Conservation (phyloP, 2,329 filamentous ascomycete genomes). For the Paecilomyces variotii region DNA sequence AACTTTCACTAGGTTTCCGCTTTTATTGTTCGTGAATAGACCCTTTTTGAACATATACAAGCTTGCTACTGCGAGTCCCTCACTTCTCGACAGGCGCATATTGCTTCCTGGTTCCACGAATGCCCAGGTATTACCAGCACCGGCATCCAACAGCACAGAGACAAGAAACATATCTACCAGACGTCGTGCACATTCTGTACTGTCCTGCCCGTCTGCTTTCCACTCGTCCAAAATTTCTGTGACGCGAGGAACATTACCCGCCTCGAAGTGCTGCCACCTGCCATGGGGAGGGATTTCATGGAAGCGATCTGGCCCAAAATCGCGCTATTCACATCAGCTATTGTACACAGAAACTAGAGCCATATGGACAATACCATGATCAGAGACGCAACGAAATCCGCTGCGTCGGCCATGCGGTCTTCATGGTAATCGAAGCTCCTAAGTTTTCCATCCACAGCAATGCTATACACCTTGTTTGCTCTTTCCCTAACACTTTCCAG, state of each 20-base stretch:
- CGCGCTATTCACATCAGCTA: constrained; percentile 30
- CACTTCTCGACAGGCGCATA: constrained; percentile 26
- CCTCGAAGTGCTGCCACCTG: constrained; percentile 57
- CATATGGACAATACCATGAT: constrained; percentile 30
- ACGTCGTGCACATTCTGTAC: constrained; percentile 43
- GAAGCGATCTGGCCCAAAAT: constrained; percentile 43
- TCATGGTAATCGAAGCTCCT: constrained; percentile 38
- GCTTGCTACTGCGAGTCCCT: constrained; percentile 45
- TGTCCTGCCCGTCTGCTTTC: constrained; percentile 36
- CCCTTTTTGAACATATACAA: constrained; percentile 44
- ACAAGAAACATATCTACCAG: constrained; percentile 56
- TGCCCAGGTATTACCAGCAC: constrained; percentile 44
- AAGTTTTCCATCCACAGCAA: constrained; percentile 32
- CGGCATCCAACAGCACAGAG: constrained; percentile 51
- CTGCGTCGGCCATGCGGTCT: constrained; percentile 30
- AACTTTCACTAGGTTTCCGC: constrained; percentile 15
- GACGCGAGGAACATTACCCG: constrained; percentile 46
- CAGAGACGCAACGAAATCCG: constrained; percentile 36
- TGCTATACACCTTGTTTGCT: constrained; percentile 9
- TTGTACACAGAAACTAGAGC: not conserved
- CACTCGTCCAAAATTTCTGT: constrained; percentile 39
- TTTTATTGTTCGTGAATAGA: constrained; percentile 25
- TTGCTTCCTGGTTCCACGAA: constrained; percentile 33
- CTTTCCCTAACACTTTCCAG: not conserved
- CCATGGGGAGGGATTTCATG: constrained; percentile 47